phyloP scores from a whole-genome alignment of 768 basidiomycete genomes.

The Tremella mesenterica region DNA sequence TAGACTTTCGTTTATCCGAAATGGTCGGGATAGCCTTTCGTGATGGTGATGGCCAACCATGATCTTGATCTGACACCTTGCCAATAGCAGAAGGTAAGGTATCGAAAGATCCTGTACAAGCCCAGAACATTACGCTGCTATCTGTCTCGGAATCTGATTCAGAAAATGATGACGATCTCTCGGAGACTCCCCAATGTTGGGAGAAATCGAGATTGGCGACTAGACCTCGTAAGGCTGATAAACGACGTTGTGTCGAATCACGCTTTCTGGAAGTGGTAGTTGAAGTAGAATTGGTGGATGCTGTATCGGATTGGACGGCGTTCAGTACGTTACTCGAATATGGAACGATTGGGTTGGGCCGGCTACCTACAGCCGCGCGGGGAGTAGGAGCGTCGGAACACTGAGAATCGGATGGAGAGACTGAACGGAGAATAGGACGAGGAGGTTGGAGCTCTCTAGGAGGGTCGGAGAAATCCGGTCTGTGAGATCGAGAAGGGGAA shows the following conservation, averaged over 20 bases:
- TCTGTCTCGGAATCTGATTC: not conserved
- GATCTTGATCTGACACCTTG: not conserved
- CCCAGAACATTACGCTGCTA: constrained; percentile 7
- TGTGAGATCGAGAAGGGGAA: constrained; percentile 1
- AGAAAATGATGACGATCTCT: not conserved
- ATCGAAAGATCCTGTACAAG: constrained; percentile 6
- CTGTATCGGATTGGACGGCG: not conserved
- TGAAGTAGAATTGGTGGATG: constrained; percentile 27
- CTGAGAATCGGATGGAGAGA: constrained; percentile 24
- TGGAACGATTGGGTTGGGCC: not conserved
- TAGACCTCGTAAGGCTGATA: constrained; percentile 30
- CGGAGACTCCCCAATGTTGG: constrained; percentile 24
- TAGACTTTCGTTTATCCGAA: constrained; percentile 7
- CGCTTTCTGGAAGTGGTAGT: constrained; percentile 17
- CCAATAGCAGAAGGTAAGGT: not conserved
- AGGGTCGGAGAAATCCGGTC: constrained; percentile 4
- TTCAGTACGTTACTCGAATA: not conserved
- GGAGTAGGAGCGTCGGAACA: constrained; percentile 26
- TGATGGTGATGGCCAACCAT: not conserved
- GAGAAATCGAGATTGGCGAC: constrained; percentile 35
- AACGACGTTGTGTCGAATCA: constrained; percentile 29
- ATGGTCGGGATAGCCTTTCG: not conserved
- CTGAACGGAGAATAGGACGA: constrained; percentile 9
- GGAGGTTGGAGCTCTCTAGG: constrained; percentile 18
- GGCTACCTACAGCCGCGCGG: constrained; percentile 4